phyloP scores from a whole-genome alignment of 345 rosid genomes.

The Eucalyptus erythrocorys region DNA sequence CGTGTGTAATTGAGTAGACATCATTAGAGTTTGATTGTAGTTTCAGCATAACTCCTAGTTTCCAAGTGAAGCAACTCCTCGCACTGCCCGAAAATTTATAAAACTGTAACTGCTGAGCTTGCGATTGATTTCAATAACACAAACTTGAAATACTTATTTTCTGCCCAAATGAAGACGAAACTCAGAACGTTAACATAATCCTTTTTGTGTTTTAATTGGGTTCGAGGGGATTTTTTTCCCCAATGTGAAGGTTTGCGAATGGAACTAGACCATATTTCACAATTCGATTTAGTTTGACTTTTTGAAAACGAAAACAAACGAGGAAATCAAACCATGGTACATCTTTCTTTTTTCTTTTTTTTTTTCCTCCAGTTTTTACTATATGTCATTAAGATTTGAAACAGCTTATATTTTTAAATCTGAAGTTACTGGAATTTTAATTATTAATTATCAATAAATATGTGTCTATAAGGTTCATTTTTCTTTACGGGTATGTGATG shows the following conservation, averaged over 20 bases:
- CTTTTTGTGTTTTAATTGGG: neutral
- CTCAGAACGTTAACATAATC: neutral
- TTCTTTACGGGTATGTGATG: too few species aligned
- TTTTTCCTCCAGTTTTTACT: too few species aligned
- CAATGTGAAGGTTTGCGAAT: neutral
- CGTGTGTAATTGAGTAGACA: neutral
- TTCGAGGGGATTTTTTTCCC: neutral
- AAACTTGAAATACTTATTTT: neutral
- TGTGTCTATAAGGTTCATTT: too few species aligned
- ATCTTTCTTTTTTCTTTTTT: too few species aligned
- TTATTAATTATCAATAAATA: too few species aligned
- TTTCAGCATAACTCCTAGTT: neutral
- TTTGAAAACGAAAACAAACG: too few species aligned
- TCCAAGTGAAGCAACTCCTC: neutral
- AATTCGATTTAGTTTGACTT: neutral
- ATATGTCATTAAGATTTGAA: neutral
- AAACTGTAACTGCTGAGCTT: neutral
- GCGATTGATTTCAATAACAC: neutral
- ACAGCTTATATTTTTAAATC: neutral
- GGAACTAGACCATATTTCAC: neutral
- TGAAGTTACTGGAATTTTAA: neutral
- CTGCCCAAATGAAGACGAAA: neutral
- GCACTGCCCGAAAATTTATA: neutral
- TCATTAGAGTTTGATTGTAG: neutral
- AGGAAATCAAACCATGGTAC: too few species aligned